Base-by-base conservation (phyloP, 768 basidiomycete genomes). In the Naganishia onofrii region DNA sequence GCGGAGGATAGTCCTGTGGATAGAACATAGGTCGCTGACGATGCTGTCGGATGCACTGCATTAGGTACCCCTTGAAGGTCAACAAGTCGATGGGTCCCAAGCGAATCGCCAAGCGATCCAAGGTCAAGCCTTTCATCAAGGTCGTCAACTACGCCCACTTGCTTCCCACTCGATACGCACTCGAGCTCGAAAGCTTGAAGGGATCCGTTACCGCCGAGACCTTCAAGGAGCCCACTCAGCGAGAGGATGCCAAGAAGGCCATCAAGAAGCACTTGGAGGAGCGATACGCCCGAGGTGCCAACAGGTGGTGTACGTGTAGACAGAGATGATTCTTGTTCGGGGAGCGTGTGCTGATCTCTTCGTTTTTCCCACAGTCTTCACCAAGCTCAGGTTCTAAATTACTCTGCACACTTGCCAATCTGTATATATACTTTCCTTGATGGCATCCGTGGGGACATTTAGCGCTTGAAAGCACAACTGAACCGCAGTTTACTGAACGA, bases 41-140 rank as follows among this genome's bases (percentile, higher is more conserved):
- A 28, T 13, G 31, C 64, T 28, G 36, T 53, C 54, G 26, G 38
- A 19, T 36, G 31, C 36, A 42, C 42, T 42, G 2, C 42, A 42
- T 10, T 67, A 80, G 79, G 76, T 97, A 96, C 88, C 96, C 96
- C 21, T 85, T 90, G 81, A 98, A 98, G 85, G 95, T 98, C 76
- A 96, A 92, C 75, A 90, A 90, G 81, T 89, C 90, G 74, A 98
- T 98, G 95, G 92, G 95, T 74, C 88, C 91, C 82, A 98, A 96
- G 87, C 92, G 91, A 82, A 82, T 98, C 75, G 87, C 89, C 75
- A 86, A 85, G 84, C 87, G 96, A 84, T 93, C 88, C 84, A 95
- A 93, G 84, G 89, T 99, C 83, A 99, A 99, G 87, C 96, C 96
- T 75, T 99, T 99, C 84, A 93, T 99, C 87, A 98, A 99, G 88